Percentiles rank a stretch among this genome's conserved stretches.
phyloP scores from a whole-genome alignment of 1,284 basidiomycete species.

The Abortiporus biennis region DNA sequence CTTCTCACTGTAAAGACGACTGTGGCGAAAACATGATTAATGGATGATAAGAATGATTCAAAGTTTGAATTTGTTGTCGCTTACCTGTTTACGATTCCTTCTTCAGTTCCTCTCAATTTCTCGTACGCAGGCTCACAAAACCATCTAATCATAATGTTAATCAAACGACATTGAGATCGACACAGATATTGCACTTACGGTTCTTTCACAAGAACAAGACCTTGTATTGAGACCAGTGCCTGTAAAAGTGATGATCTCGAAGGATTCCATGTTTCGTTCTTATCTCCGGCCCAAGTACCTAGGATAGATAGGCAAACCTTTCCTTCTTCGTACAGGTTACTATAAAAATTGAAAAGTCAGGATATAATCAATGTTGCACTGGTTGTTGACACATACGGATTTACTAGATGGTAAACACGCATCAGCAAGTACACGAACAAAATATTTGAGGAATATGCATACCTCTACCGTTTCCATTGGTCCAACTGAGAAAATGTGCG shows the following conservation, averaged over 20 bases:
- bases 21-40: constrained; percentile 22
- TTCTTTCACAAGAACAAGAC: constrained; percentile 86
- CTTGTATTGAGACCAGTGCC: constrained; percentile 91
- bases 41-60: background rate
- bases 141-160: constrained; percentile 44
- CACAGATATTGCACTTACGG: constrained; percentile 49
- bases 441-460: constrained; percentile 19
- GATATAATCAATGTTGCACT: background rate
- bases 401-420: constrained; percentile 37
- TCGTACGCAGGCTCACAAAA: constrained; percentile 92
- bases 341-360: constrained; percentile 20
- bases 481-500: constrained; percentile 92
- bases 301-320: constrained; percentile 92
- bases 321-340: constrained; percentile 92
- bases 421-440: background rate
- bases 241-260: constrained; percentile 82
- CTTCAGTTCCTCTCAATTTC: constrained; percentile 83
- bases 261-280: constrained; percentile 80
- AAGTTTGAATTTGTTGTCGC: constrained; percentile 8
- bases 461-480: constrained; percentile 89
- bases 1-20: constrained; percentile 86
- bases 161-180: background rate
- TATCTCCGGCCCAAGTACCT: constrained; percentile 89
- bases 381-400: constrained; percentile 50
- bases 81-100: constrained; percentile 80